Conservation (phyloP, 306 rosid species). For the Quillaja saponaria region DNA sequence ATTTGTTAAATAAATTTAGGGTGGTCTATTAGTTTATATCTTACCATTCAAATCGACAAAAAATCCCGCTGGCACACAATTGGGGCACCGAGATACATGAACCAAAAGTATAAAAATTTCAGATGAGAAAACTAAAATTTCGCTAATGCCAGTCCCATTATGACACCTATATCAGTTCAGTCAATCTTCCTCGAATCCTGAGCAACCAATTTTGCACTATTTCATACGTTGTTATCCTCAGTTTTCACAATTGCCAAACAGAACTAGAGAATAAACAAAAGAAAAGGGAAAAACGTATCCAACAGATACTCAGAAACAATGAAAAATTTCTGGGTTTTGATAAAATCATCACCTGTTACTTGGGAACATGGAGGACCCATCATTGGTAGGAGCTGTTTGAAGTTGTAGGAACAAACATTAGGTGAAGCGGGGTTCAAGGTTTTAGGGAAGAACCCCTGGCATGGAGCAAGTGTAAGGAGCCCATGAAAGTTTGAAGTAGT, state of each 20-base stretch:
- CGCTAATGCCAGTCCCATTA: too few species aligned
- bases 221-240: not conserved
- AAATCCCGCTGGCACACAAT: too few species aligned
- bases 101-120: too few species aligned
- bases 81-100: too few species aligned
- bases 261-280: not conserved
- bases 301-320: not conserved
- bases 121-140: too few species aligned
- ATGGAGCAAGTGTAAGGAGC: conserved; percentile 19
- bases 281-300: not conserved
- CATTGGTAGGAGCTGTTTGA: conserved; percentile 15
- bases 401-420: conserved; percentile 29
- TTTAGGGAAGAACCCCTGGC: conserved; percentile 4
- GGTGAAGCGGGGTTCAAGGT: conserved; percentile 38
- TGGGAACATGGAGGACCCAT: conserved; percentile 27
- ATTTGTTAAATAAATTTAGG: too few species aligned
- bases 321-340: conserved; percentile 15
- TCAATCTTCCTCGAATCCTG: not conserved
- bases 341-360: conserved; percentile 35
- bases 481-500: conserved; percentile 26
- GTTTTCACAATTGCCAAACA: too few species aligned
- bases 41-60: too few species aligned
- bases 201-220: not conserved
- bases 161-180: too few species aligned
- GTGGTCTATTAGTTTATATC: too few species aligned